phyloP scores from a whole-genome alignment of 306 rosid genomes.

The Pterocarpus macrocarpus region DNA sequence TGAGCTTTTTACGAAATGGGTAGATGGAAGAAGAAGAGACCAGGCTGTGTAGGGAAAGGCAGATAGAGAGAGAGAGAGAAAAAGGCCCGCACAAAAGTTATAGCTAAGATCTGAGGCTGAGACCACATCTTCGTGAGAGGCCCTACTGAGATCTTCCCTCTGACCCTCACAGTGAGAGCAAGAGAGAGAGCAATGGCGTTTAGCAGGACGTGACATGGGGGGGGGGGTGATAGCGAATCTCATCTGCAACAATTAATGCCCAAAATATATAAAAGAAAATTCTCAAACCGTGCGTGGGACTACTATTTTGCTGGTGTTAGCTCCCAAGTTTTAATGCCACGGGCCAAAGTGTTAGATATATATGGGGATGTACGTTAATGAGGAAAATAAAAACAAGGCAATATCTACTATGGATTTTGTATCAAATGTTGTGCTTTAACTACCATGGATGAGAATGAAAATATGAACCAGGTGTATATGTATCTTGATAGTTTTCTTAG shows the following conservation, averaged over 20 bases:
- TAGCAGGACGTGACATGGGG: conserved; percentile 41
- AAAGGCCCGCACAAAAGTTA: background rate
- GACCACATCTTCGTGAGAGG: conserved; percentile 53
- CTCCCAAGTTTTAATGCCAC: conserved; percentile 34
- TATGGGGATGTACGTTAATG: background rate
- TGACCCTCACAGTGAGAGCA: conserved; percentile 48
- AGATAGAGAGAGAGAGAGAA: conserved; percentile 1
- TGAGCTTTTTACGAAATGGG: background rate
- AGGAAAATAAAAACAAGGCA: background rate
- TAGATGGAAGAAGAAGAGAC: conserved; percentile 12
- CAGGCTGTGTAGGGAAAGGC: conserved; percentile 47
- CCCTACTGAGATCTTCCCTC: conserved; percentile 55
- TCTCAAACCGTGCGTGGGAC: background rate
- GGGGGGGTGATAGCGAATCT: conserved; percentile 43
- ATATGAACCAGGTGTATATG: background rate
- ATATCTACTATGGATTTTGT: background rate
- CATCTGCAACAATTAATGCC: conserved; percentile 47
- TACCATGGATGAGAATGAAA: background rate
- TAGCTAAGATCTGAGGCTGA: conserved; percentile 27
- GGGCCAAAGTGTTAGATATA: conserved; percentile 15
- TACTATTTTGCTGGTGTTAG: conserved; percentile 28
- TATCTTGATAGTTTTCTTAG: conserved; percentile 8
- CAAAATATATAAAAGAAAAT: conserved; percentile 32
- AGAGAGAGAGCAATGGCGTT: conserved; percentile 15
- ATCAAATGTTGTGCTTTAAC: conserved; percentile 28